phyloP scores from a whole-genome alignment of 2,329 filamentous ascomycete species.

The Neopestalotiopsis sp. region DNA sequence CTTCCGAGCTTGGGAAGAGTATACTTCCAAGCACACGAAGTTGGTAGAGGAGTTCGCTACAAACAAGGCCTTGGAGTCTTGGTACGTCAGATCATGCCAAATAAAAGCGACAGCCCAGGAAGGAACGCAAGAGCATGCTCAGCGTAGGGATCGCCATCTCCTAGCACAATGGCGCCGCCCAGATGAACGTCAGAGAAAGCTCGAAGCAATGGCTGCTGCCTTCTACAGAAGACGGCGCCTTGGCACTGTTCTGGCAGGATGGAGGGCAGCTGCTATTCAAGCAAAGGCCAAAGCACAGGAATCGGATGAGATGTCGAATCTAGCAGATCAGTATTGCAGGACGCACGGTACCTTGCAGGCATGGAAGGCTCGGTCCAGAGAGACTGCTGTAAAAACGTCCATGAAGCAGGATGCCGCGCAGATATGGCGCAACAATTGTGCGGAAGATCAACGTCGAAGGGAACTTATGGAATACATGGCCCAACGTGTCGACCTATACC shows the following conservation, averaged over 20 bases:
- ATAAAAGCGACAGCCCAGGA: not conserved
- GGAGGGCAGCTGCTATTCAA: slow-evolving; percentile 16
- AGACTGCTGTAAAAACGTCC: slow-evolving; percentile 13
- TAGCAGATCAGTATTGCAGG: slow-evolving; percentile 19
- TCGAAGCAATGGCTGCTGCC: slow-evolving; percentile 14
- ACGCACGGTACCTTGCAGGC: slow-evolving; percentile 19
- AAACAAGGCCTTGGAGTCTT: slow-evolving; percentile 19
- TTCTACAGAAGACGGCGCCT: slow-evolving; percentile 14
- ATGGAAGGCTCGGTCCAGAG: slow-evolving; percentile 23
- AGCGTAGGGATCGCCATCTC: slow-evolving; percentile 1
- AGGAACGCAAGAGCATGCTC: slow-evolving; percentile 15
- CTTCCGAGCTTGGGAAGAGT: slow-evolving; percentile 36
- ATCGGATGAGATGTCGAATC: slow-evolving; percentile 16
- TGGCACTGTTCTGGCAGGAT: slow-evolving; percentile 12
- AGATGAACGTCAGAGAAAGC: slow-evolving; percentile 13
- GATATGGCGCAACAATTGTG: slow-evolving; percentile 16
- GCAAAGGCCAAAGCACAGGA: slow-evolving; percentile 5
- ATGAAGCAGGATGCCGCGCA: slow-evolving; percentile 20
- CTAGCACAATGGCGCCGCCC: slow-evolving; percentile 18
- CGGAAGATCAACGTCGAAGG: slow-evolving; percentile 25
- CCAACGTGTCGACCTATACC: slow-evolving; percentile 34
- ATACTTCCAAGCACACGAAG: slow-evolving; percentile 29
- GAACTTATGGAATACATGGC: slow-evolving; percentile 31
- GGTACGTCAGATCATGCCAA: slow-evolving; percentile 16
- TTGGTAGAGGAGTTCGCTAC: slow-evolving; percentile 30